A percentile compares a stretch with the other conserved stretches of the same genome.
These are phyloP conservation scores for Trypanosoma rangeli DNA, from an alignment of 208 protist genomes.

Conservation along the genomic window DNA sequence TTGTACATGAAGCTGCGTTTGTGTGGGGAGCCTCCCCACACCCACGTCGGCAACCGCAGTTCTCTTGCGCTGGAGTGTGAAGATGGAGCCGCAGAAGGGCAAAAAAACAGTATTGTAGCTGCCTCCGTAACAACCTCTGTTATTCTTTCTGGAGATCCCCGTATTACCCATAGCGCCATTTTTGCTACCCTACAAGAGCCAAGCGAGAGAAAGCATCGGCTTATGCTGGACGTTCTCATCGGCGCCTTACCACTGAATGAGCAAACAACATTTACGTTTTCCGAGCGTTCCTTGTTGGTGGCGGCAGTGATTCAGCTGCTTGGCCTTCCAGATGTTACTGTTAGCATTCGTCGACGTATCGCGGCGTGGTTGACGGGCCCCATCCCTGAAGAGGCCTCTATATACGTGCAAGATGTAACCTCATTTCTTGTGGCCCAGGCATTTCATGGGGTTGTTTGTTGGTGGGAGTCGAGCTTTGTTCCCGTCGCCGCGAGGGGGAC, in stretches of 20 bases:
- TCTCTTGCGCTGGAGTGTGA: background rate
- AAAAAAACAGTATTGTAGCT: background rate
- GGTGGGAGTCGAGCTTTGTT: constrained; percentile 18
- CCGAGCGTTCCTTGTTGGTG: constrained; percentile 45
- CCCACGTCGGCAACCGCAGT: background rate
- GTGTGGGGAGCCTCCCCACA: background rate
- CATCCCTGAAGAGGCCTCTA: background rate
- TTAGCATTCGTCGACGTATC: constrained; percentile 39
- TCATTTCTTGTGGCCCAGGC: constrained; percentile 22
- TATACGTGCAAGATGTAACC: constrained; percentile 16
- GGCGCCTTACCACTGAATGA: constrained; percentile 34
- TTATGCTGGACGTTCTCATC: constrained; percentile 50
- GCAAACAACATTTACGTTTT: constrained; percentile 26
- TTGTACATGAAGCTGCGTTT: constrained; percentile 33
- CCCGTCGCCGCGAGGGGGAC: background rate
- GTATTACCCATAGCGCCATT: constrained; percentile 28
- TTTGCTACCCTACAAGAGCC: constrained; percentile 47
- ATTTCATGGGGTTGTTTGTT: constrained; percentile 14
- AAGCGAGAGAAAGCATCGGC: constrained; percentile 37
- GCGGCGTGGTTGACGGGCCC: constrained; percentile 33
- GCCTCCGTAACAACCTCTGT: background rate
- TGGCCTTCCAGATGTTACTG: constrained; percentile 34
- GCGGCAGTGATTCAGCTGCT: constrained; percentile 50
- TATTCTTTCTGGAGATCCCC: constrained; percentile 24
- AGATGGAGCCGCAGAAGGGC: background rate